phyloP scores from a whole-genome alignment of 2,329 filamentous ascomycete species.

The Juglanconis juglandina region DNA sequence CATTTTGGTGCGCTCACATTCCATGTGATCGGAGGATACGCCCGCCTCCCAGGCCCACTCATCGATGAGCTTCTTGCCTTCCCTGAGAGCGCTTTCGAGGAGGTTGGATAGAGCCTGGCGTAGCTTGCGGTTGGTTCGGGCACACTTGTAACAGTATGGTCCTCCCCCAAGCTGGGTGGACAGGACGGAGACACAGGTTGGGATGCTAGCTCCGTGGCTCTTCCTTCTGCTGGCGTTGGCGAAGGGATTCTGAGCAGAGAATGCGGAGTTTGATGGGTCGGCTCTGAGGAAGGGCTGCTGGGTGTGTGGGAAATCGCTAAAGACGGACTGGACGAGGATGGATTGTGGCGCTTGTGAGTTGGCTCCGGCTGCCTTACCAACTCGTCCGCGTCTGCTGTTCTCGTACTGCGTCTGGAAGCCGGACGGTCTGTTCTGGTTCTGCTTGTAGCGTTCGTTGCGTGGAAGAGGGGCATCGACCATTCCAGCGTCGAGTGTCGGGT shows the following conservation, averaged over 20 bases:
- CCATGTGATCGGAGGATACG: conserved; percentile 24
- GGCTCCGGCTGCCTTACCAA: neutral
- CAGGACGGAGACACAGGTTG: neutral
- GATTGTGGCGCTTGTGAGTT: neutral
- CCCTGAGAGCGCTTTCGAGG: neutral
- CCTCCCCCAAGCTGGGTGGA: neutral
- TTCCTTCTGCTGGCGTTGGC: neutral
- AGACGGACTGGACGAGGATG: neutral
- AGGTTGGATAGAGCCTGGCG: conserved; percentile 7
- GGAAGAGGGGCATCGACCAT: neutral
- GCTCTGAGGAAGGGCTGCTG: neutral
- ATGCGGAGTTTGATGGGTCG: neutral
- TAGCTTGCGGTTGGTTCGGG: conserved; percentile 8
- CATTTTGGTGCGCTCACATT: conserved; percentile 25
- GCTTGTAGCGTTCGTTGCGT: neutral
- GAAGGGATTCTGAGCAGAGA: neutral
- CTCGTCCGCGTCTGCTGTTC: neutral
- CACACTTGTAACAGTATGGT: conserved; percentile 10
- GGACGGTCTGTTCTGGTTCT: neutral
- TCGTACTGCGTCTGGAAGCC: neutral
- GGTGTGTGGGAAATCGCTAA: neutral
- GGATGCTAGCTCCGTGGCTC: neutral
- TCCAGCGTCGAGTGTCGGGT: neutral
- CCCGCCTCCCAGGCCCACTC: conserved; percentile 21
- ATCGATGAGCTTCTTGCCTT: conserved; percentile 11